Base-by-base conservation (phyloP, 2,329 filamentous ascomycete genomes). In the Aspergillus jensenii region DNA sequence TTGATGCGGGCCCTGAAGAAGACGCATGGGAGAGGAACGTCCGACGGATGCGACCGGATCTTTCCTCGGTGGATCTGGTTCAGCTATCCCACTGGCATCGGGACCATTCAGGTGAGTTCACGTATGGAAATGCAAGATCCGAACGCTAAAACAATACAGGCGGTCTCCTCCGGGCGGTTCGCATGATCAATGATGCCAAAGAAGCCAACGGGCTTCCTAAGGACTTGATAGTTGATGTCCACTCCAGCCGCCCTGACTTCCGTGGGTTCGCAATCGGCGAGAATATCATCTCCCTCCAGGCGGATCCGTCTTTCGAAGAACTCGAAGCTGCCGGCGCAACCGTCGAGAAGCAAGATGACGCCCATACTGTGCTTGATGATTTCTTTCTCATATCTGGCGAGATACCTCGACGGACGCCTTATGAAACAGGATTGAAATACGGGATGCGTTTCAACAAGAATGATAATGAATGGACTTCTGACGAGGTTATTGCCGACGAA, bases 41-140 rank as follows among this genome's bases (percentile, higher is more conserved):
- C 4, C 75, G 68, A 4, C 73, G 81, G 2, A 66, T 83, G 17
- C 66, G 71, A 25, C 69, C 77, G 1, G 73, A 81, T 62, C 66
- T 82, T 4, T 67, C 74, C 1, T 62, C 67, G 0, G 71, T 84
- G 23, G 81, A 83, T 60, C 57, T 77, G 14, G 76, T 83, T 19
- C 75, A 82, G 48, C 68, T 84, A 23, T 81, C 79, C 5, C 79
- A 83, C 62, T 83, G 82, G 82, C 81, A 85, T 68, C 76, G 82
- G 40, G 81, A 85, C 60, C 81, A 85, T 61, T 82, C 81, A 25
- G 80, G 80, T 76, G 52, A n/a, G 64, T 62, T 25, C 17, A 23
- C 15, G 9, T 44, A 8, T 11, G 41, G 3, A 21, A 15, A 31
- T 35, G 8, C 31, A 35, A 15, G 2, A 44, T 27, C 14, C 6